These are phyloP conservation scores for Zymoseptoria tritici DNA, from an alignment of 2,329 filamentous ascomycete species.

Conservation along the genomic window DNA sequence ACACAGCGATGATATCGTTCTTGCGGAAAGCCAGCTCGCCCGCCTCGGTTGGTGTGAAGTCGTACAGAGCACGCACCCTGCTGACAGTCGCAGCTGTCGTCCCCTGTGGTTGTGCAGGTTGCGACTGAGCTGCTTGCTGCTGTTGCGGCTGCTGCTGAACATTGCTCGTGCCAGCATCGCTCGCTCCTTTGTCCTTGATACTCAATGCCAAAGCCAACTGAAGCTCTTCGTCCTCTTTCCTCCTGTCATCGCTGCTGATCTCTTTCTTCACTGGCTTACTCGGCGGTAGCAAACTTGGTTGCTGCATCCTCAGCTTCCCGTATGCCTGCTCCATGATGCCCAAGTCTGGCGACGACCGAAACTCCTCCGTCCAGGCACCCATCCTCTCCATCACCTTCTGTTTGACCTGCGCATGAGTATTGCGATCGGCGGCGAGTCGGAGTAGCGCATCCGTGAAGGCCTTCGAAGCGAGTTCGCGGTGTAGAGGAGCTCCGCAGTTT, in stretches of 20 bases:
- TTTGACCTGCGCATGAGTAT: constrained; percentile 94
- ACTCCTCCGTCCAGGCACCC: constrained; percentile 95
- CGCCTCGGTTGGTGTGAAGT: constrained; percentile 88
- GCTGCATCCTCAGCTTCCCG: constrained; percentile 64
- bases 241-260: constrained; percentile 80
- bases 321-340: constrained; percentile 98
- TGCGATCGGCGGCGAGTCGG: constrained; percentile 82
- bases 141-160: constrained; percentile 30
- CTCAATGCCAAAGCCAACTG: constrained; percentile 93
- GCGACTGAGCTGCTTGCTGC: constrained; percentile 30
- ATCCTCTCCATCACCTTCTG: constrained; percentile 94
- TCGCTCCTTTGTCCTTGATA: constrained; percentile 68
- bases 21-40: constrained; percentile 95
- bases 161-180: constrained; percentile 23
- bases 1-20: constrained; percentile 91
- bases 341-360: constrained; percentile 77
- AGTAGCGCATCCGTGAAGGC: constrained; percentile 92
- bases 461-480: constrained; percentile 81
- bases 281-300: constrained; percentile 77
- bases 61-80: constrained; percentile 83
- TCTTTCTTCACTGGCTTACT: constrained; percentile 90
- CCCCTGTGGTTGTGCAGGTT: constrained; percentile 49
- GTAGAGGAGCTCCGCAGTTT: constrained; percentile 80
- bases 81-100: constrained; percentile 96
- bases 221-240: constrained; percentile 94